These are phyloP conservation scores for Fremontodendron californicum DNA, from an alignment of 345 rosid species.

Conservation along the genomic window DNA sequence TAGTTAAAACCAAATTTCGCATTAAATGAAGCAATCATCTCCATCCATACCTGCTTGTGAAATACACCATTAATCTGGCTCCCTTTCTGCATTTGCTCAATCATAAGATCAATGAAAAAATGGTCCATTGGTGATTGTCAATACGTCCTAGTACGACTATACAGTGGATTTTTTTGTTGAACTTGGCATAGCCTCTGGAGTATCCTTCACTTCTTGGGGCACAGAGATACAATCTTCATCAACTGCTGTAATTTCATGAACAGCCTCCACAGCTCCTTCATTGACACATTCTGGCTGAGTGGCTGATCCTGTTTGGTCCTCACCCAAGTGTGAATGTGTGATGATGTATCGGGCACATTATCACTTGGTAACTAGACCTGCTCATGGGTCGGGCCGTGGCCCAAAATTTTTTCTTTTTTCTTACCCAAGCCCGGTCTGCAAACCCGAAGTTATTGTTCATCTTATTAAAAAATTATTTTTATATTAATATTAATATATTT, in stretches of 20 bases:
- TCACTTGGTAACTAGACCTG: too few relatives aligned
- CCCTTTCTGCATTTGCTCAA: slow-evolving; percentile 67
- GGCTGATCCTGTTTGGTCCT: slow-evolving; percentile 11
- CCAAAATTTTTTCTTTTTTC: too few relatives aligned
- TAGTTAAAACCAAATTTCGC: slow-evolving; percentile 58
- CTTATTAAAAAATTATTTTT: too few relatives aligned
- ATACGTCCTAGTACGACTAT: slow-evolving; percentile 52
- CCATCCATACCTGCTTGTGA: slow-evolving; percentile 74
- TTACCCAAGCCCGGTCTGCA: too few relatives aligned
- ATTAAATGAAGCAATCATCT: slow-evolving; percentile 69
- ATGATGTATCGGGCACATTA: slow-evolving; percentile 17
- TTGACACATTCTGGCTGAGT: slow-evolving; percentile 3
- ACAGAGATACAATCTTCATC: slow-evolving; percentile 37
- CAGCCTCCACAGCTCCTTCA: slow-evolving; percentile 30
- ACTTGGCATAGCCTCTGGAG: slow-evolving; percentile 19
- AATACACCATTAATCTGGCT: slow-evolving; percentile 76
- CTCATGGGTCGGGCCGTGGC: too few relatives aligned
- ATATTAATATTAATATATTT: too few relatives aligned
- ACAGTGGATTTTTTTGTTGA: slow-evolving; percentile 6
- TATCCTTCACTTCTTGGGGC: slow-evolving; percentile 30
- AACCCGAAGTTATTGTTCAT: too few relatives aligned
- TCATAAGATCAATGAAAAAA: slow-evolving; percentile 70
- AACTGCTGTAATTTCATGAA: slow-evolving; percentile 22
- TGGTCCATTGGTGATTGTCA: slow-evolving; percentile 94
- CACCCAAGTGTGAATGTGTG: slow-evolving; percentile 24